Base-by-base conservation (phyloP, 2,329 filamentous ascomycete genomes). In the Talaromyces islandicus region DNA sequence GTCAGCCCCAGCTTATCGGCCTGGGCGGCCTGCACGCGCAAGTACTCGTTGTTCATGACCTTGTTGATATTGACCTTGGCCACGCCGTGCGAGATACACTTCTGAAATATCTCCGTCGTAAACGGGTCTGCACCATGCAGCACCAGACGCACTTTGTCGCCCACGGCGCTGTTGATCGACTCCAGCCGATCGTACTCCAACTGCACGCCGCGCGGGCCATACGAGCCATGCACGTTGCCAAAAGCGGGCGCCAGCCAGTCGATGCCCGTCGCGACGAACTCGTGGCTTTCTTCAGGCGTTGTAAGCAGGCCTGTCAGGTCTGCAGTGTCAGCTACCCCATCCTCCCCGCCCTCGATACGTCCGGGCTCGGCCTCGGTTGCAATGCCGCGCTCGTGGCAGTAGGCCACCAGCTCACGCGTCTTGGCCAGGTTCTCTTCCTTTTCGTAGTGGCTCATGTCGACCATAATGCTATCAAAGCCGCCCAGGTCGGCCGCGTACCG, bases 221-320 rank as follows among this genome's bases (percentile, higher is more conserved):
- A 91, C 66, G 86, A 84, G 6, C 88, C 88, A 73, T 91, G 88
- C 51, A 91, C 85, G 67, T 91, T 91, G 3, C 88, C 88, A 74
- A 91, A 90, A 0, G 87, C 87, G 0, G 88, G 89, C 2, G 89
- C 89, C 14, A 92, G 76, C 77, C 87, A 88, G 67, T 91, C 86
- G 68, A 91, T 88, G 0, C 88, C 88, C 11, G 87, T 88, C 2
- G 78, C 81, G 4, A 90, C 81, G 66, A 92, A 91, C 67, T 89
- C 85, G 63, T 85, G 81, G 7, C 86, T 87, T 73, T 91, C 84
- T 63, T 88, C 86, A 0, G 84, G 81, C 0, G 86, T 90, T 0
- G 88, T 91, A 64, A 90, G 74, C 62, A 87, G 72, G 0, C 83
- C 85, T 65, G 85, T 81, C 56, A 88, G 68, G 65, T 86, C 85